Evolutionary conservation across 768 basidiomycete genomes (phyloP), one percentile per base, ranked within the genome.

Genomic region (Porpolomopsis calyptriformis): DNA sequence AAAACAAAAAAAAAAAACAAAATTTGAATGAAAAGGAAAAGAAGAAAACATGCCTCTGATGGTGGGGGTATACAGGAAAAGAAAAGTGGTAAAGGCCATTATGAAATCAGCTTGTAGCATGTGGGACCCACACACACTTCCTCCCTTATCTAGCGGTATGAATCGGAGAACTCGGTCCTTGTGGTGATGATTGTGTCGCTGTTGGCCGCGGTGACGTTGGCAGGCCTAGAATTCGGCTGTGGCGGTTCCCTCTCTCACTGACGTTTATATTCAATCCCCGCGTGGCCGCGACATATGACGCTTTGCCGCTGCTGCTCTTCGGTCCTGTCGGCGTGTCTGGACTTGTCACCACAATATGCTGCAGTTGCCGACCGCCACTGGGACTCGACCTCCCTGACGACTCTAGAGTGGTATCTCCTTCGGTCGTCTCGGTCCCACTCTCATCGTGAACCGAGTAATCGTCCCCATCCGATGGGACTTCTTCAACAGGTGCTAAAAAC

Each of bases 391-490:
- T 71, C 33, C 69, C 70, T 16, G 70, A 68, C 1, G 74, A 74
- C 46, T 77, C 75, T 20, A 64, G 58, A 33, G 70, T 71, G 16
- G 60, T 63, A 39, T 80, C 77, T 31, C 71, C 71, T 51, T 80
- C 84, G 19, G 77, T 77, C 14, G 76, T 76, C 53, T 88, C 86
- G 29, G 80, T 75, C 23, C 80, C 83, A 55, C 84, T 87, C 48
- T 84, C 85, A 42, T 85, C 84, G 34, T 78, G 74, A 19, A 77
- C 57, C 3, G 81, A 83, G 46, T 72, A 60, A 45, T 79, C 78
- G 42, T 88, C 88, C 29, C 74, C 77, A 42, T 85, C 85, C 4
- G 81, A 85, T 41, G 72, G 77, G 2, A 63, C 67, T 50, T 85
- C 86, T 45, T 84, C 80, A 38, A 73, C 60, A 47, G 72, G 54